phyloP scores from a whole-genome alignment of 2,329 filamentous ascomycete genomes.

The Alternaria sp. region DNA sequence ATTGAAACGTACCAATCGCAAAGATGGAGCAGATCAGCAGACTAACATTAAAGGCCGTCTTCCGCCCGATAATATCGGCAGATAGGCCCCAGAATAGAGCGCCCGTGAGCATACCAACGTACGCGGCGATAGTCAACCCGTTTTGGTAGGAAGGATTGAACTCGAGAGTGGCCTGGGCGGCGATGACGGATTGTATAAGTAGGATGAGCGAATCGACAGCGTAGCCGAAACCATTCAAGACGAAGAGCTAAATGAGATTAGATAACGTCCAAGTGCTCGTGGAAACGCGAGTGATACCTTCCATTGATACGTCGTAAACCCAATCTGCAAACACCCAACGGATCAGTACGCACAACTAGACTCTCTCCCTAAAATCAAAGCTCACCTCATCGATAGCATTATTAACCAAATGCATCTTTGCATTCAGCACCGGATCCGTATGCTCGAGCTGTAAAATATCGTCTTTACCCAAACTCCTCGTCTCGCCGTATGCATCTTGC shows the following conservation, averaged over 20 bases:
- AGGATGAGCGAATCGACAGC: constrained; percentile 66
- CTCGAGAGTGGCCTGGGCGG: constrained; percentile 65
- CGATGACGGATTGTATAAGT: constrained; percentile 70
- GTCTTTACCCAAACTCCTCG: constrained; percentile 39
- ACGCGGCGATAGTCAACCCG: constrained; percentile 69
- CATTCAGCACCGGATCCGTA: constrained; percentile 68
- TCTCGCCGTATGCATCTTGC: constrained; percentile 12
- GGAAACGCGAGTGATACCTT: constrained; percentile 52
- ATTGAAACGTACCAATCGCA: neutral
- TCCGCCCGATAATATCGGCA: constrained; percentile 73
- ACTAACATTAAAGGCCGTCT: constrained; percentile 73
- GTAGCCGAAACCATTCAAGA: constrained; percentile 69
- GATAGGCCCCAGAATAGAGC: constrained; percentile 74
- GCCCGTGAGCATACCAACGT: constrained; percentile 64
- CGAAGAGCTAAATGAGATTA: constrained; percentile 55
- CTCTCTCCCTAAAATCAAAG: constrained; percentile 50
- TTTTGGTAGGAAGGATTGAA: constrained; percentile 64
- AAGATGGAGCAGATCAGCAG: constrained; percentile 63
- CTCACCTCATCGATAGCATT: constrained; percentile 51
- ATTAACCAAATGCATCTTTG: constrained; percentile 75
- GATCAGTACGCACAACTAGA: neutral
- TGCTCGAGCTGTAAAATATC: constrained; percentile 67
- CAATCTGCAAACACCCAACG: constrained; percentile 4
- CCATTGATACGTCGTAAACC: constrained; percentile 40
- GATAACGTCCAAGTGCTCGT: neutral